Base-by-base conservation (phyloP, 192 early-diverging fungal species). In the Rhizophlyctis rosea region DNA sequence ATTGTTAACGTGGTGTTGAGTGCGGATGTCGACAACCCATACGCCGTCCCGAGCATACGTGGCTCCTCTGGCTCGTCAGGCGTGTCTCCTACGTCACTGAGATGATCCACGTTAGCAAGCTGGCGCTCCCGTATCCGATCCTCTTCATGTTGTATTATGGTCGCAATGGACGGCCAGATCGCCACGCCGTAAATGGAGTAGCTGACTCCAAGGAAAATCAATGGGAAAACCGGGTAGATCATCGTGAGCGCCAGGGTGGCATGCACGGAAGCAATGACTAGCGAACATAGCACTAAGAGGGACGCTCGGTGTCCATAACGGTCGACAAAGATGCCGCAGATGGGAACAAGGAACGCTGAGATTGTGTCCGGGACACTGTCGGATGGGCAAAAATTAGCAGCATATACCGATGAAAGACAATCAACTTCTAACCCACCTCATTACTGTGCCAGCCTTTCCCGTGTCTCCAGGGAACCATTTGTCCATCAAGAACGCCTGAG, bases 171-270 rank as follows among this genome's bases (percentile, higher is more conserved):
- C 2, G 85, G 85, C 74, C 83, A 87, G 24, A 88, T 69, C 9
- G 78, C 81, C 14, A 80, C 82, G 11, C 85, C 85, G 57, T 84
- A 82, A 50, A 88, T 81, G 1, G 78, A 76, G 50, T 85, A 86
- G 3, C 74, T 61, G 2, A 88, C 52, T 31, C 87, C 87, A 24
- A 88, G 68, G 4, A 80, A 61, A 28, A 87, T 32, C 13, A 88
- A 57, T 4, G 81, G 71, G 24, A 68, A 62, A 11, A 87, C 73
- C 3, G 87, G 87, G 23, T 71, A 70, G 27, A 78, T 23, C n/a
- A 53, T 33, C 14, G 78, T 70, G 25, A 87, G 53, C 1, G 81
- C 85, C n/a, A 88, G 69, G 1, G 71, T 58, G 39, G 78, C 49
- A 64, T 88, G 87, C 1, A 77, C 73, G 52, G 49, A 51, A 33